These are phyloP conservation scores for Hibiscus trionum DNA, from an alignment of 345 rosid genomes.

Conservation along the genomic window DNA sequence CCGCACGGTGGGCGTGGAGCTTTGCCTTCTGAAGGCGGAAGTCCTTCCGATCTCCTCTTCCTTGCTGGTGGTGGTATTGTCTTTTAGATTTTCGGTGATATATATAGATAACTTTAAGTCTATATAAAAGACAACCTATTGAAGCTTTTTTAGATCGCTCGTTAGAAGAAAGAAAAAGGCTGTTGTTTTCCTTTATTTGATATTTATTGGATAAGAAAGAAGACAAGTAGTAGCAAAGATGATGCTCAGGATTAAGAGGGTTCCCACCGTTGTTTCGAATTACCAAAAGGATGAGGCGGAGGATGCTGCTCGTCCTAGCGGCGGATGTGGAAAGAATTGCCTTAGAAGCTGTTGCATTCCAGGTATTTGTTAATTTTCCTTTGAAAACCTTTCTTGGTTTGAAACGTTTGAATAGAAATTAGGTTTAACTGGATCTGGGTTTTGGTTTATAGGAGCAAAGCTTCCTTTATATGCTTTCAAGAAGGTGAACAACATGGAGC, in stretches of 20 bases:
- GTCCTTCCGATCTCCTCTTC: slow-evolving; percentile 99
- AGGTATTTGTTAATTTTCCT: slow-evolving; percentile 32
- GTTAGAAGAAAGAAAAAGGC: not conserved
- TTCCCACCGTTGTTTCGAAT: slow-evolving; percentile 79
- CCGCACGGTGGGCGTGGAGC: slow-evolving; percentile 99
- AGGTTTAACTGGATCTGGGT: not conserved
- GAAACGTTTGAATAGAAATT: not conserved
- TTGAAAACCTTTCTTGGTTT: not conserved
- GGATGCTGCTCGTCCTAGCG: slow-evolving; percentile 41
- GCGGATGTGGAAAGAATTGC: slow-evolving; percentile 82
- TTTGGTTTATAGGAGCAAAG: slow-evolving; percentile 42
- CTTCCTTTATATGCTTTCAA: slow-evolving; percentile 76
- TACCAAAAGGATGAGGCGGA: slow-evolving; percentile 70
- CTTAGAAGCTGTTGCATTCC: slow-evolving; percentile 59
- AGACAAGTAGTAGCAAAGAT: slow-evolving; percentile 14
- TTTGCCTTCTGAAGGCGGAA: slow-evolving; percentile 99
- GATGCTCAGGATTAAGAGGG: slow-evolving; percentile 84
- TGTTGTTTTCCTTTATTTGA: slow-evolving; percentile 8
- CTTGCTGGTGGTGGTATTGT: slow-evolving; percentile 89
- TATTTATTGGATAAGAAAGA: slow-evolving; percentile 14
- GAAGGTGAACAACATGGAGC: slow-evolving; percentile 24
- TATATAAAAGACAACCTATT: not conserved
- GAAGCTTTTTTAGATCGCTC: slow-evolving; percentile 1
- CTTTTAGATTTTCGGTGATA: not conserved
- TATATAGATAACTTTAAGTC: slow-evolving; percentile 4